A percentile compares a stretch with the other conserved stretches of the same genome.
Conservation (phyloP, 1,284 basidiomycete species). For the Cystobasidium sp. region DNA sequence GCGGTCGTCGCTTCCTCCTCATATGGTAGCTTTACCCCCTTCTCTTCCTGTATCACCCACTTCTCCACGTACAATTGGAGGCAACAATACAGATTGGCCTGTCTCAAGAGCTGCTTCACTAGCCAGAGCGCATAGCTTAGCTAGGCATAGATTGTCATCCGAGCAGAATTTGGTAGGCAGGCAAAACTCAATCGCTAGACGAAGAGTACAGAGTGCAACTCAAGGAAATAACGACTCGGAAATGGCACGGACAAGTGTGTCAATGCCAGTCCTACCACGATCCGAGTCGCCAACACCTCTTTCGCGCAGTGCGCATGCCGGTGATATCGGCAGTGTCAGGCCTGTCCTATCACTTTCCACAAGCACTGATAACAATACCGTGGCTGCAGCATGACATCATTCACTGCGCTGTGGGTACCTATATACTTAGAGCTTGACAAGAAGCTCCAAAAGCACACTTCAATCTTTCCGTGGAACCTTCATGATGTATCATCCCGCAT, state of each 20-base stretch:
- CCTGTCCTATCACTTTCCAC: neutral
- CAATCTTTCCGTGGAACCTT: too few species aligned
- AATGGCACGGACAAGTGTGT: too few species aligned
- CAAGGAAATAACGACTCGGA: neutral
- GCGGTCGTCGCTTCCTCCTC: conserved; percentile 20
- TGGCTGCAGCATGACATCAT: too few species aligned
- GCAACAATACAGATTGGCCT: conserved; percentile 19
- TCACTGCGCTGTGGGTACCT: too few species aligned
- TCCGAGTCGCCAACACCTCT: conserved; percentile 14
- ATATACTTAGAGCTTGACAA: too few species aligned
- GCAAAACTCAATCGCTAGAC: conserved; percentile 9
- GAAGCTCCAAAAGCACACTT: too few species aligned
- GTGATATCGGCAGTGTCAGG: too few species aligned
- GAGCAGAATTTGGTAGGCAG: neutral
- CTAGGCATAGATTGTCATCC: neutral
- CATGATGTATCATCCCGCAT: too few species aligned
- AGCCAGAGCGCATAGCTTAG: conserved; percentile 14
- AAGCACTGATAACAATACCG: neutral
- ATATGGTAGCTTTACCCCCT: conserved; percentile 34
- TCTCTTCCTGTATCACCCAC: conserved; percentile 27
- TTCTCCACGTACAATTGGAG: conserved; percentile 15
- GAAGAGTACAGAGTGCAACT: conserved; percentile 1
- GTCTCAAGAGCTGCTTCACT: conserved; percentile 27
- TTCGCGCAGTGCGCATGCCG: too few species aligned
- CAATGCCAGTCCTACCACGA: neutral